phyloP scores from a whole-genome alignment of 176 grass and related monocot genomes.

The Ensete ventricosum region DNA sequence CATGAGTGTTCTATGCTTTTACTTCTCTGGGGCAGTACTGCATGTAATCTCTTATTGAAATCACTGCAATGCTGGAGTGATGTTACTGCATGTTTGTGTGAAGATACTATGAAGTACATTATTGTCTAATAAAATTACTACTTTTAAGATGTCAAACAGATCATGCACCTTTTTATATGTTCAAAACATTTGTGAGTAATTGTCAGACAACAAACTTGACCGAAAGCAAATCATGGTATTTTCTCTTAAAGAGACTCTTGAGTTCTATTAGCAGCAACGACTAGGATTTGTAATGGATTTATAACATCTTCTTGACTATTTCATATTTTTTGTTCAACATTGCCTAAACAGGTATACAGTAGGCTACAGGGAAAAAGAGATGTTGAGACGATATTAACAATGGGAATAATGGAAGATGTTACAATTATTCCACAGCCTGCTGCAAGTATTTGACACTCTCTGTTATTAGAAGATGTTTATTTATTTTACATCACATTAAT shows the following conservation, averaged over 20 bases:
- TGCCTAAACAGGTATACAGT: conserved; percentile 63
- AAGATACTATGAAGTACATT: too few relatives aligned
- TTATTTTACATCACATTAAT: conserved; percentile 22
- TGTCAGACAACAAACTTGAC: background rate
- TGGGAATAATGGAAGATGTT: conserved; percentile 99
- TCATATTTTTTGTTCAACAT: conserved; percentile 15
- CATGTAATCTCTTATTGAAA: background rate
- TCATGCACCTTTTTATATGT: too few relatives aligned
- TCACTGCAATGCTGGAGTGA: background rate
- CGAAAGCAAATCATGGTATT: background rate
- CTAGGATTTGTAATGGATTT: background rate
- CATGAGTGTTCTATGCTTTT: background rate
- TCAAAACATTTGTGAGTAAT: too few relatives aligned
- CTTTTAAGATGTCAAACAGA: too few relatives aligned
- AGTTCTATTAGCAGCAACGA: background rate
- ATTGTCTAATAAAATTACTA: too few relatives aligned
- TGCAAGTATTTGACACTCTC: conserved; percentile 38
- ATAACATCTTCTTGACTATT: background rate
- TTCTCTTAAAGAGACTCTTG: background rate
- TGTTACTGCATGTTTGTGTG: background rate
- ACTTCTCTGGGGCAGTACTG: background rate
- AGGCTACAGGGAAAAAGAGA: conserved; percentile 88
- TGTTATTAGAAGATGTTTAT: background rate
- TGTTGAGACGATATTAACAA: conserved; percentile 94
- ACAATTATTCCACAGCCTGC: conserved; percentile 86